Base-by-base conservation (phyloP, 1,284 basidiomycete genomes). In the Ustilago lituana region DNA sequence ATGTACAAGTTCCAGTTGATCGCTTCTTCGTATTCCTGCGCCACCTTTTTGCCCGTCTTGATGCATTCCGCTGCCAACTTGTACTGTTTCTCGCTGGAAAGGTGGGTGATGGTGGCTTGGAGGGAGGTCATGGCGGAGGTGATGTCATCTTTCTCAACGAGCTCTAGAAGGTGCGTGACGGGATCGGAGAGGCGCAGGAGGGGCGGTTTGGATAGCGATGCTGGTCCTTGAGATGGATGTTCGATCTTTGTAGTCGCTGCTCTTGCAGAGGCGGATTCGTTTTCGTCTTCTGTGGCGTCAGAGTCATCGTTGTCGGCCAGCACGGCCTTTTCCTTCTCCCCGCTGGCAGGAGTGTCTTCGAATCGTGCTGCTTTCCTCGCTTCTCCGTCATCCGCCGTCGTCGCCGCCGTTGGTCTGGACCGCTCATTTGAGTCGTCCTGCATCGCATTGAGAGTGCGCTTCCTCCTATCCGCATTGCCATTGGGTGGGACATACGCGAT, bases 21-120 rank as follows among this genome's bases (percentile, higher is more conserved):
- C 7, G 68, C 68, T 27, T 71, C 68, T 36, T 71, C 68, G 24
- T 71, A 71, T 33, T 71, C 59, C 37, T 62, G 58, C 9, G 58
- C 62, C 10, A 49, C 59, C 29, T 51, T 52, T 20, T 71, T 71
- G 8, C 54, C 62, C 14, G 54, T 55, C 14, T 38, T 48, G 26
- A 66, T 41, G 31, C 68, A 55, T 8, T 48, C 48, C 1, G 51
- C 52, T 36, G 44, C 52, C 22, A 17, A 5, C 4, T 45, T 50
- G 38, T 71, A 71, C 32, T 46, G 35, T 24, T 60, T 59, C 20
- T 67, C 36, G 6, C 26, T 31, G 3, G 70, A 48, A 15, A 56
- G 49, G n/a, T 51, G 41, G 26, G 57, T 39, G 50, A 77, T 62
- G 2, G 65, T 69, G 1, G 47, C 43, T n/a, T 66, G 45, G 46